Conservation (phyloP, 2,329 filamentous ascomycete genomes). For the Hypoxylon sp. region DNA sequence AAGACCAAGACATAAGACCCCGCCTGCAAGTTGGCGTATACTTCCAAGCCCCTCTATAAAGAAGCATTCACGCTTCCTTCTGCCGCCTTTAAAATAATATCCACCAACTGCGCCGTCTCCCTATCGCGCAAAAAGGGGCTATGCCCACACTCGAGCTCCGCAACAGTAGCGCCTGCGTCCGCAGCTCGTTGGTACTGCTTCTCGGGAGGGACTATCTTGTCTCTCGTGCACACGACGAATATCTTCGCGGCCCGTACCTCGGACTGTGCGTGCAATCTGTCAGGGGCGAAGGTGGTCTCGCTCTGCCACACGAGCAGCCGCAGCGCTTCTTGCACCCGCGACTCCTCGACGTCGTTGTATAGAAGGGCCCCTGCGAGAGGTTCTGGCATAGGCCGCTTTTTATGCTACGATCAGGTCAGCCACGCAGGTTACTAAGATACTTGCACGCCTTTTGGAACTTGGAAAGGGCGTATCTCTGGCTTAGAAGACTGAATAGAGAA, state of each 20-base stretch:
- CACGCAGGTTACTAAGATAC: background rate
- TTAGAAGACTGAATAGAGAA: background rate
- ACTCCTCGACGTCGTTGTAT: constrained; percentile 13
- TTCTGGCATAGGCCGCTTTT: constrained; percentile 9
- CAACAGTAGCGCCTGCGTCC: constrained; percentile 5
- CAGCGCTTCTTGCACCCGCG: constrained; percentile 13
- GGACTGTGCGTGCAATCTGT: background rate
- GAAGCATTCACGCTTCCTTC: background rate
- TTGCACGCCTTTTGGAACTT: background rate
- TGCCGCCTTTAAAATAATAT: constrained; percentile 18
- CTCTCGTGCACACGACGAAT: constrained; percentile 17
- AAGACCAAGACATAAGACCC: too few species aligned
- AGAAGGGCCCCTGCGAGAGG: constrained; percentile 4
- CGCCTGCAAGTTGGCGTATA: background rate
- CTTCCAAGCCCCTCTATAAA: background rate
- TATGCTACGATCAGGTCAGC: constrained; percentile 7
- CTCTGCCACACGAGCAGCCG: constrained; percentile 18
- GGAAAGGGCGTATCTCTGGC: background rate
- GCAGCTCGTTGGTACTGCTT: constrained; percentile 16
- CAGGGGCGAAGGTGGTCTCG: background rate
- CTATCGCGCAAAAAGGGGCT: constrained; percentile 27
- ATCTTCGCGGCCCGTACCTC: constrained; percentile 12
- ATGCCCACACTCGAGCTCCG: constrained; percentile 23
- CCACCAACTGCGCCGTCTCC: constrained; percentile 17
- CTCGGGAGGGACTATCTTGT: constrained; percentile 17